Conservation (phyloP, 2,329 filamentous ascomycete species). For the Hypoxylon sp. region DNA sequence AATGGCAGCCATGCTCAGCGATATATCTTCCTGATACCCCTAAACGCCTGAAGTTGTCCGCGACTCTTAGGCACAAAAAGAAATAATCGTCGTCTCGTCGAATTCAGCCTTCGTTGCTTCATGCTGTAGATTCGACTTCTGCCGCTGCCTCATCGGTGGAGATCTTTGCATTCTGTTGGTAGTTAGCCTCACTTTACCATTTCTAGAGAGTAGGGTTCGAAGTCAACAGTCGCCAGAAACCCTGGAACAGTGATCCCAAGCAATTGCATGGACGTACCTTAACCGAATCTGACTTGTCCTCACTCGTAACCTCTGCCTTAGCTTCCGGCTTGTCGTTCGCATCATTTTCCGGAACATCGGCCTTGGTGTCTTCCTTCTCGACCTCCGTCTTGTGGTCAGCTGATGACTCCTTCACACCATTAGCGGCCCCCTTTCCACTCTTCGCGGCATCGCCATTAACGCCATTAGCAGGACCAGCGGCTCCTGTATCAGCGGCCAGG, state of each 20-base stretch:
- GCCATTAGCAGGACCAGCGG: conserved; percentile 59
- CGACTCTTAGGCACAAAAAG: conserved; percentile 24
- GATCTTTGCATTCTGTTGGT: conserved; percentile 25
- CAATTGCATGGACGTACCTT: conserved; percentile 47
- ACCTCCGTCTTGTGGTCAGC: conserved; percentile 48
- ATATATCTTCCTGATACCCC: conserved; percentile 39
- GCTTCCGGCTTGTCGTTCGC: conserved; percentile 56
- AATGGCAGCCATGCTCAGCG: conserved; percentile 17
- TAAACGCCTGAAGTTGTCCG: conserved; percentile 36
- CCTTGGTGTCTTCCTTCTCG: conserved; percentile 52
- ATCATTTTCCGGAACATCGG: conserved; percentile 55
- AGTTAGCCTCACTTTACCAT: conserved; percentile 21
- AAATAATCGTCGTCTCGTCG: conserved; percentile 23
- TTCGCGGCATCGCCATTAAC: conserved; percentile 59
- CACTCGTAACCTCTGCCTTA: conserved; percentile 46
- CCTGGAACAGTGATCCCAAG: not conserved
- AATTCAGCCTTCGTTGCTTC: conserved; percentile 23
- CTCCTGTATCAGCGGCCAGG: conserved; percentile 70
- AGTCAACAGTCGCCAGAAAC: not conserved
- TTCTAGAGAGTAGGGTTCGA: not conserved
- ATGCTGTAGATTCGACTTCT: conserved; percentile 48
- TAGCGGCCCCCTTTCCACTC: conserved; percentile 53
- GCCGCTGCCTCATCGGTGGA: conserved; percentile 48
- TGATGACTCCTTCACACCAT: conserved; percentile 50
- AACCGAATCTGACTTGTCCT: conserved; percentile 49